phyloP scores from a whole-genome alignment of 148 eudicot genomes.

The Bassia scoparia region DNA sequence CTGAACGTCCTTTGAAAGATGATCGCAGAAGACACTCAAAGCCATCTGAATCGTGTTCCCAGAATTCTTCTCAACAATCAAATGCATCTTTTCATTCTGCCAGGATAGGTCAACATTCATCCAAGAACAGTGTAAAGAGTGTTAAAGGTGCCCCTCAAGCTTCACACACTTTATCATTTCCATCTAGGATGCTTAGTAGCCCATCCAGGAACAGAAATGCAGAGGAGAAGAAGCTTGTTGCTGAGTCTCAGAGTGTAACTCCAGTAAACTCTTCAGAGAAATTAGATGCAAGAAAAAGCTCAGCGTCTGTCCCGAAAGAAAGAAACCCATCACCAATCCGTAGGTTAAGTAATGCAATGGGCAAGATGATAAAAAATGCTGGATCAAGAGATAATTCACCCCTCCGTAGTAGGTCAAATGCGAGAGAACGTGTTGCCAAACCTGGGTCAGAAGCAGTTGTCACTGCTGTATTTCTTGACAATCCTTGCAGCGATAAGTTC shows the following conservation, averaged over 20 bases:
- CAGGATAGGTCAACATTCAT: slow-evolving; percentile 28
- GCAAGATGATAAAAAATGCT: slow-evolving; percentile 43
- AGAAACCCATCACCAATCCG: slow-evolving; percentile 67
- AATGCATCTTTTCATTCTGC: slow-evolving; percentile 18
- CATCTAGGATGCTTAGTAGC: slow-evolving; percentile 31
- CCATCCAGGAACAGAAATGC: slow-evolving; percentile 35
- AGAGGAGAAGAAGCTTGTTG: slow-evolving; percentile 34
- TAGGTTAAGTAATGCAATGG: slow-evolving; percentile 49
- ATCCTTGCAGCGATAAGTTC: slow-evolving; percentile 34
- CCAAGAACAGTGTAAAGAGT: slow-evolving; percentile 25
- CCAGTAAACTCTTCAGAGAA: slow-evolving; percentile 27
- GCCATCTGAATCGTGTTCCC: slow-evolving; percentile 26
- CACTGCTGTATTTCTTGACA: slow-evolving; percentile 24
- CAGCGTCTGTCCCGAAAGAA: slow-evolving; percentile 29
- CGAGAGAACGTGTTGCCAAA: slow-evolving; percentile 32
- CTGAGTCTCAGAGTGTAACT: slow-evolving; percentile 28
- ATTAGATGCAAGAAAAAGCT: slow-evolving; percentile 30
- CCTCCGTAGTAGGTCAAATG: slow-evolving; percentile 31
- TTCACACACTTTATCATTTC: slow-evolving; percentile 21
- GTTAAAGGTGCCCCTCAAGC: slow-evolving; percentile 25
- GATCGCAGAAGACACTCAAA: slow-evolving; percentile 14
- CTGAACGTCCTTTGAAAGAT: slow-evolving; percentile 27
- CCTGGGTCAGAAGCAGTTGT: slow-evolving; percentile 30
- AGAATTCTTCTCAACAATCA: slow-evolving; percentile 22
- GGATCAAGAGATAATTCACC: slow-evolving; percentile 45